phyloP scores from a whole-genome alignment of 179 eudicot genomes.

The Kewa caespitosa region DNA sequence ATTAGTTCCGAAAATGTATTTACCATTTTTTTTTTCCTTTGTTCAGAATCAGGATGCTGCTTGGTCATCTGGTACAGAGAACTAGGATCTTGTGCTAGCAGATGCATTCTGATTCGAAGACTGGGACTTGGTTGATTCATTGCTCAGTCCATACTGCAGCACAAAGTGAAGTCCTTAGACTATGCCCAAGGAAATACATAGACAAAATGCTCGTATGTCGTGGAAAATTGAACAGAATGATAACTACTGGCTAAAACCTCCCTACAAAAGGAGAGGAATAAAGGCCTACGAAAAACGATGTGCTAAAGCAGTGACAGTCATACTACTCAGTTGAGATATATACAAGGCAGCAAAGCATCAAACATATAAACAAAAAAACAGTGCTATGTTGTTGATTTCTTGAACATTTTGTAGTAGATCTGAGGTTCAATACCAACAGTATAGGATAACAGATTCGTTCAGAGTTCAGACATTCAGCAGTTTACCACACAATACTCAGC shows the following conservation, averaged over 20 bases:
- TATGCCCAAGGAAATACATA: background rate
- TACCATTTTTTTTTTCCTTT: background rate
- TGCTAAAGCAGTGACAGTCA: background rate
- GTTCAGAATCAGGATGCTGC: conserved; percentile 13
- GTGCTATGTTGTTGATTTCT: background rate
- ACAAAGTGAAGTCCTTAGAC: conserved; percentile 3
- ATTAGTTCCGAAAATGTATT: background rate
- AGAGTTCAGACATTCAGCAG: too few species aligned
- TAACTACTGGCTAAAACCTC: background rate
- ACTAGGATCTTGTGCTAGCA: conserved; percentile 18
- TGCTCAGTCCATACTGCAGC: conserved; percentile 31
- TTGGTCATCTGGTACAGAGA: background rate
- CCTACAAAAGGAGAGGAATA: background rate
- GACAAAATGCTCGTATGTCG: background rate
- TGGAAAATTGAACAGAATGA: background rate
- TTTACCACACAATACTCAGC: too few species aligned
- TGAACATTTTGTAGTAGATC: background rate
- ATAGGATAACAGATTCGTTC: background rate
- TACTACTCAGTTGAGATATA: background rate
- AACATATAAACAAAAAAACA: background rate
- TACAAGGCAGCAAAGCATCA: background rate
- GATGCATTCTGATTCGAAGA: conserved; percentile 26
- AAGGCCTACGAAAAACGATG: too few species aligned
- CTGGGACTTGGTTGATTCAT: conserved; percentile 19
- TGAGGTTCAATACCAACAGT: background rate